phyloP scores from a whole-genome alignment of 2,329 filamentous ascomycete species.

The Hymenoscyphus linearis region DNA sequence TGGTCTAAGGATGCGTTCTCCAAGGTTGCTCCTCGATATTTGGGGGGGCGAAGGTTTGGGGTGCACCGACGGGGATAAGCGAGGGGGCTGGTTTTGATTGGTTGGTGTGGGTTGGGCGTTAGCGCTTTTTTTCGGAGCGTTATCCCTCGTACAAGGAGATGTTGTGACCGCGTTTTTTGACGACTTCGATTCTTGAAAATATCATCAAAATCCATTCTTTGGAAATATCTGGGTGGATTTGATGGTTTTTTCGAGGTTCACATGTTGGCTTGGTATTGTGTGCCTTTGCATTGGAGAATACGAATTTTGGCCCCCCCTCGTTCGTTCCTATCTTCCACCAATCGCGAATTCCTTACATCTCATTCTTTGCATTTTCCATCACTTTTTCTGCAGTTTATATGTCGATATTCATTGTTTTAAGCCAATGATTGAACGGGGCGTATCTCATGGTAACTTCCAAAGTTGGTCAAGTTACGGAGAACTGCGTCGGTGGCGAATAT shows the following conservation, averaged over 20 bases:
- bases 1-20: too few species aligned
- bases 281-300: background rate
- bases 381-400: background rate
- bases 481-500: too few species aligned
- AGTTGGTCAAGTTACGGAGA: too few species aligned
- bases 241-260: background rate
- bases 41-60: background rate
- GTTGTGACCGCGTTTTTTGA: background rate
- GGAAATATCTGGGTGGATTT: background rate
- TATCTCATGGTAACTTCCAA: too few species aligned
- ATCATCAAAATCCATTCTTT: background rate
- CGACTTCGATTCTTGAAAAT: background rate
- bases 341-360: background rate
- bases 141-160: background rate
- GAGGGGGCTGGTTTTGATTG: background rate
- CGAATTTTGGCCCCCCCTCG: background rate
- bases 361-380: background rate
- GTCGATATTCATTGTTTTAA: too few species aligned
- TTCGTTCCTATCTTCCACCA: background rate
- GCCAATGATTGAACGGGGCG: too few species aligned
- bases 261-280: background rate
- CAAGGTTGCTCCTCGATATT: background rate
- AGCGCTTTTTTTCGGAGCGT: background rate
- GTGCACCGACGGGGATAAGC: background rate
- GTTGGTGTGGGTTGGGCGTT: background rate